These are phyloP conservation scores for Penicillium griseofulvum DNA, from an alignment of 2,329 filamentous ascomycete species.

Conservation along the genomic window DNA sequence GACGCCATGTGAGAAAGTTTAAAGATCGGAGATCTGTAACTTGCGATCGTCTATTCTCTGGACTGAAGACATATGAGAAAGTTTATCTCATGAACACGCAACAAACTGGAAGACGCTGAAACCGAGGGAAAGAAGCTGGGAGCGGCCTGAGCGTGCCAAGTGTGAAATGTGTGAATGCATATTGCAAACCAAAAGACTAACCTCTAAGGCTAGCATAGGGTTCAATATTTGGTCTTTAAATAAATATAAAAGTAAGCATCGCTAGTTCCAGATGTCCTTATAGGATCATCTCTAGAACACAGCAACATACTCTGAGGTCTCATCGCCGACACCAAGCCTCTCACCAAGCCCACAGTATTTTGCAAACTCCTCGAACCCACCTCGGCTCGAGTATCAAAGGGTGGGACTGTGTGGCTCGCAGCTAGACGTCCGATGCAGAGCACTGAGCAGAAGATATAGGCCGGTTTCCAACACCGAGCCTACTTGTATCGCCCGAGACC, in stretches of 20 bases:
- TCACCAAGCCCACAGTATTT: constrained; percentile 28
- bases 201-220: too few species aligned
- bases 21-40: background rate
- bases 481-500: constrained; percentile 32
- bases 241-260: too few species aligned
- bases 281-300: constrained; percentile 2
- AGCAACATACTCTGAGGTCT: constrained; percentile 16
- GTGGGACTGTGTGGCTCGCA: constrained; percentile 25
- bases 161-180: background rate
- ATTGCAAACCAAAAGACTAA: background rate
- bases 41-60: background rate
- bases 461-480: constrained; percentile 41
- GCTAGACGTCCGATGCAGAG: constrained; percentile 29
- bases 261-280: too few species aligned
- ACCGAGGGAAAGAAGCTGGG: background rate
- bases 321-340: constrained; percentile 20
- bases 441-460: constrained; percentile 43
- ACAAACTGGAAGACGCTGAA: too few species aligned
- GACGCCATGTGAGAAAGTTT: constrained; percentile 1
- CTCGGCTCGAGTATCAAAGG: constrained; percentile 21
- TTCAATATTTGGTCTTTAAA: too few species aligned
- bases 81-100: too few species aligned
- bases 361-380: constrained; percentile 15
- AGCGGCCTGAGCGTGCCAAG: background rate
- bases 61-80: background rate